Base-by-base conservation (phyloP, 352 stramenopile genomes). In the Phytophthora rubi region DNA sequence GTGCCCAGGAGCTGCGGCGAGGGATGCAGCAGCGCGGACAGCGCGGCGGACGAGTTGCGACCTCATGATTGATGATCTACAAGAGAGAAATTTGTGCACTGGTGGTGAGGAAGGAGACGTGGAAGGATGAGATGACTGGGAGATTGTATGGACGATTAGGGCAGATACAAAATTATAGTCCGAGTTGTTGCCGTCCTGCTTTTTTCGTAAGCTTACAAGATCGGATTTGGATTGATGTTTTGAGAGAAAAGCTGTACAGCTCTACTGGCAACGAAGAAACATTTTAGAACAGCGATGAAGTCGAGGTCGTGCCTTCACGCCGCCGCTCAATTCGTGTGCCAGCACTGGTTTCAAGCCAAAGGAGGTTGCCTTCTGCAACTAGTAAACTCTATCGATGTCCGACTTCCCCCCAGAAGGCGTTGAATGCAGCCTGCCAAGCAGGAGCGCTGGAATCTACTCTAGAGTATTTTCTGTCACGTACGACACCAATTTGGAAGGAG, bases 21-120 rank as follows among this genome's bases (percentile, higher is more conserved):
- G 10, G 6, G 47, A 56, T 4, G 28, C 12, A 6, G 53, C 39
- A 21, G 55, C 23, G 42, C 67, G 62, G 33, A 79, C 56, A 44
- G 16, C 48, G 4, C 59, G 62, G 52, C 71, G 62, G 21, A 75
- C 35, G 18, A 72, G 32, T 13, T 67, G 71, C 1, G 71, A 75
- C 61, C 66, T 57, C 71, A 77, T 69, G 35, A 1, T 42, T 42
- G 33, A 44, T 70, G 33, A 45, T 44, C 18, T 16, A 21, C 18
- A 21, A 21, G 18, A 21, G 18, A 18, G 7, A 23, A 26, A 26
- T 26, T n/a, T 42, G 16, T 58, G 18, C 8, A 59, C 45, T 65
- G 59, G 35, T 56, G 59, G 59, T 64, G 57, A 64, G 44, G 57
- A 56, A 21, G 10, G 16, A 6, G 35, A 28, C 18, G 18, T 21